A percentile compares a stretch with the other conserved stretches of the same genome.
These are phyloP conservation scores for Leccinum variicolor DNA, from an alignment of 768 basidiomycete species.

Conservation along the genomic window DNA sequence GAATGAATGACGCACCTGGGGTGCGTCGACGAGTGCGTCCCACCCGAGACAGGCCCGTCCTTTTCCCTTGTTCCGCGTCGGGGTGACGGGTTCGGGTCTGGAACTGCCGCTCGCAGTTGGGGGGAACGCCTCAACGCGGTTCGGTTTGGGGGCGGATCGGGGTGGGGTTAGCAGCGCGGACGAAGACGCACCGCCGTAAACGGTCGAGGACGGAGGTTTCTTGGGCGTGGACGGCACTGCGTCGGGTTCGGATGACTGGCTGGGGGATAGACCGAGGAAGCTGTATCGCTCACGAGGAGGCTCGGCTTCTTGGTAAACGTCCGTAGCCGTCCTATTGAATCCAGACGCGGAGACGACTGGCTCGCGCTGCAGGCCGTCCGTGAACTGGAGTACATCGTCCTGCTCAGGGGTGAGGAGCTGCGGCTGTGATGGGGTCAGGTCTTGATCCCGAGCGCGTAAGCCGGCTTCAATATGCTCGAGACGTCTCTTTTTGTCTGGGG, in stretches of 20 bases:
- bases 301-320: background rate
- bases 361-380: slow-evolving; percentile 1
- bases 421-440: background rate
- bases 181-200: background rate
- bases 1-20: slow-evolving; percentile 5
- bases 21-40: slow-evolving; percentile 2
- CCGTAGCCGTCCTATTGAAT: background rate
- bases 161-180: slow-evolving; percentile 22
- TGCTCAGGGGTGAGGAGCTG: background rate
- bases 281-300: slow-evolving; percentile 7
- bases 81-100: slow-evolving; percentile 15
- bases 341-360: background rate
- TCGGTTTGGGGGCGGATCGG: slow-evolving; percentile 5
- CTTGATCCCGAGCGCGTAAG: slow-evolving; percentile 1
- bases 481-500: slow-evolving; percentile 1
- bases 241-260: slow-evolving; percentile 8
- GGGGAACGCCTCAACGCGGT: background rate
- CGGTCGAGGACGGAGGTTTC: slow-evolving; percentile 1
- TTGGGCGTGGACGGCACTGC: slow-evolving; percentile 16
- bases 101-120: background rate
- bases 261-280: slow-evolving; percentile 19
- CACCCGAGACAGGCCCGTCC: slow-evolving; percentile 3
- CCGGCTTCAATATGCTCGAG: slow-evolving; percentile 11
- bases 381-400: slow-evolving; percentile 15
- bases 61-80: slow-evolving; percentile 27